Evolutionary conservation across 2,329 filamentous ascomycete species (phyloP).

Genomic region (Calonectria crousiana): DNA sequence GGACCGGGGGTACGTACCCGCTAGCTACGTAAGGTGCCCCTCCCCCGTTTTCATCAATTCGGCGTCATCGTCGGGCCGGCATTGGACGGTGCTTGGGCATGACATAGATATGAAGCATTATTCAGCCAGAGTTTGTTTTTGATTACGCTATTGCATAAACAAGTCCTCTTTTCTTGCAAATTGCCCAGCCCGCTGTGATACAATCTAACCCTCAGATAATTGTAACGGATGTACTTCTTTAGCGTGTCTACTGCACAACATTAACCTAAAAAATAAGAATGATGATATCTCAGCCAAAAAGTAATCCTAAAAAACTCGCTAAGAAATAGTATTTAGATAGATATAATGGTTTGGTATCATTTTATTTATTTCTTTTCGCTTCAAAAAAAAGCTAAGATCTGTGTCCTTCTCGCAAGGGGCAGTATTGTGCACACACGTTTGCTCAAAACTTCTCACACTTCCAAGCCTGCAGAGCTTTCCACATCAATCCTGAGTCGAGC

Average conservation of each 20-base stretch:
- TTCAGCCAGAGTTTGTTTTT: background rate
- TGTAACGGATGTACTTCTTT: too few relatives aligned
- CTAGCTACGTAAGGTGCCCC: constrained; percentile 28
- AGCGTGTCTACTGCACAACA: too few relatives aligned
- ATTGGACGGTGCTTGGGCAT: background rate
- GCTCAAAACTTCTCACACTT: background rate
- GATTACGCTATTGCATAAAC: background rate
- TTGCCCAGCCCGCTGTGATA: background rate
- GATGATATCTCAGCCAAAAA: too few relatives aligned
- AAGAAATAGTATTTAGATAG: too few relatives aligned
- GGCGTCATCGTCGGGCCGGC: constrained; percentile 25
- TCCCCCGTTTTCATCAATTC: constrained; percentile 11
- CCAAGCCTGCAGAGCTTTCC: background rate
- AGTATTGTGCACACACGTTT: too few relatives aligned
- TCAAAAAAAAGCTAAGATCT: too few relatives aligned
- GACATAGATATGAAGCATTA: background rate
- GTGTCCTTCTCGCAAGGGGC: too few relatives aligned
- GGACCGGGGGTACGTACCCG: constrained; percentile 37
- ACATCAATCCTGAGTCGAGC: background rate
- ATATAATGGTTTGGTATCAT: too few relatives aligned
- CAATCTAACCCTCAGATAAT: too few relatives aligned
- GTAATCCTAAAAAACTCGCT: too few relatives aligned
- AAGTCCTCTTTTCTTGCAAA: background rate
- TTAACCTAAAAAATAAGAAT: too few relatives aligned
- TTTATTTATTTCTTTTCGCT: too few relatives aligned